A percentile compares a stretch with the other conserved stretches of the same genome.
These are phyloP conservation scores for Yamadazyma membranifaciens DNA, from an alignment of 1,139 yeast genomes.

Conservation along the genomic window DNA sequence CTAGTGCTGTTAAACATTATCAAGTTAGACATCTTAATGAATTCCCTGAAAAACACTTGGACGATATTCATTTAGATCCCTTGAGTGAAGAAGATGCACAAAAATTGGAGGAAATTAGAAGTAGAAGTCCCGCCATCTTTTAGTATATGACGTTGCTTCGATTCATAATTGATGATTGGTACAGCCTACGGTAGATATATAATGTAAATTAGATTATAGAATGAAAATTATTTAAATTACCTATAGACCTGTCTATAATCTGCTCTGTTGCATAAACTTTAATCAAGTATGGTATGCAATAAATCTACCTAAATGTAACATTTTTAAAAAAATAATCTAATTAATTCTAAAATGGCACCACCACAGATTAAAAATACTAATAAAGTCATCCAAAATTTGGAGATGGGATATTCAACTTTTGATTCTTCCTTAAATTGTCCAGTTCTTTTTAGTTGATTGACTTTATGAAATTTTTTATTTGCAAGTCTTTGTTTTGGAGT, in stretches of 20 bases:
- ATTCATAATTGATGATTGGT: too few relatives aligned
- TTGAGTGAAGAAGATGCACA: slow-evolving; percentile 12
- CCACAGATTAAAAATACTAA: slow-evolving; percentile 75
- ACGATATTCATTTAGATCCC: slow-evolving; percentile 14
- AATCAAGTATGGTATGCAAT: too few relatives aligned
- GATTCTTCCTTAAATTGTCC: slow-evolving; percentile 52
- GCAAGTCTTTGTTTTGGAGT: slow-evolving; percentile 86
- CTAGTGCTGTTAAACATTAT: slow-evolving; percentile 48
- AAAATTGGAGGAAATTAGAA: slow-evolving; percentile 18
- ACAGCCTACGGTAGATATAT: too few relatives aligned
- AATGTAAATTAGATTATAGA: neutral
- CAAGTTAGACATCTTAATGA: slow-evolving; percentile 24
- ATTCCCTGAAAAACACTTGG: slow-evolving; percentile 14
- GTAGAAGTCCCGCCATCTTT: slow-evolving; percentile 12
- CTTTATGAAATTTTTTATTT: slow-evolving; percentile 75
- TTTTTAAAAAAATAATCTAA: slow-evolving; percentile 9
- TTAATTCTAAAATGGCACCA: slow-evolving; percentile 74
- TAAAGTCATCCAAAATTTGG: slow-evolving; percentile 58
- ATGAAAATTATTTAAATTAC: slow-evolving; percentile 1
- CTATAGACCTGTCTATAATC: slow-evolving; percentile 5
- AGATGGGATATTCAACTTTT: slow-evolving; percentile 46
- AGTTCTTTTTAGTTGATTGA: slow-evolving; percentile 61
- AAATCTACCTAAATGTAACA: too few relatives aligned
- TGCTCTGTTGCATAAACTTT: neutral
- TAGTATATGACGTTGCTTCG: too few relatives aligned